These are phyloP conservation scores for Diospyros lotus DNA, from an alignment of 148 eudicot species.

Conservation along the genomic window DNA sequence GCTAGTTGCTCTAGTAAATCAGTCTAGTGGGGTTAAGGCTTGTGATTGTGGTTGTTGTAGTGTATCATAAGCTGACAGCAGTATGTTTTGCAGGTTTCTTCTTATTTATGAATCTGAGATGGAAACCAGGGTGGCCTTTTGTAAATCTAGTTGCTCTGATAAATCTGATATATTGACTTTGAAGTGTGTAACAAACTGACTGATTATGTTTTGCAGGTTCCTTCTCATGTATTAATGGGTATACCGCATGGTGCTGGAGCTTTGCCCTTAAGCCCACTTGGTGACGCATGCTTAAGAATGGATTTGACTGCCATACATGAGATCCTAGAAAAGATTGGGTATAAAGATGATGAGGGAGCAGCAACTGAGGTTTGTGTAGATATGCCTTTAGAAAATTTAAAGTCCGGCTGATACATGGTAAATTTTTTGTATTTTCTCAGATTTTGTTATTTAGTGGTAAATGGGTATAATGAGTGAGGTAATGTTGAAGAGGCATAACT, in stretches of 20 bases:
- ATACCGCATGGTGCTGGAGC: slow-evolving; percentile 57
- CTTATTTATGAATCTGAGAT: background rate
- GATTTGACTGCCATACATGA: slow-evolving; percentile 94
- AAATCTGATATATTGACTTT: background rate
- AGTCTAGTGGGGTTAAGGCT: too few species aligned
- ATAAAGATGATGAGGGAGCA: slow-evolving; percentile 96
- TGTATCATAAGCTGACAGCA: too few species aligned
- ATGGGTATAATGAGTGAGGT: background rate
- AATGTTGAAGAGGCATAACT: background rate
- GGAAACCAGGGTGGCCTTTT: background rate
- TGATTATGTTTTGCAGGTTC: slow-evolving; percentile 45
- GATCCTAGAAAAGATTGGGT: slow-evolving; percentile 67
- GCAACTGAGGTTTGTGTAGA: slow-evolving; percentile 79
- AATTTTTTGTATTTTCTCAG: background rate
- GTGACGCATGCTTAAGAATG: slow-evolving; percentile 87
- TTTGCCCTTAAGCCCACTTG: slow-evolving; percentile 60
- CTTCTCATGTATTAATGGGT: slow-evolving; percentile 84
- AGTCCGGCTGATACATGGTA: background rate
- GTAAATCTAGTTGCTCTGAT: background rate
- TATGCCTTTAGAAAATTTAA: background rate
- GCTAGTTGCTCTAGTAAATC: background rate
- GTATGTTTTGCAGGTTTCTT: too few species aligned
- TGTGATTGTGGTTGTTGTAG: too few species aligned
- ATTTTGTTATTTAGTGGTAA: background rate
- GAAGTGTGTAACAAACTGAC: background rate